Evolutionary conservation across 768 basidiomycete species (phyloP).

Genomic region (Xerocomellus amylosporus): DNA sequence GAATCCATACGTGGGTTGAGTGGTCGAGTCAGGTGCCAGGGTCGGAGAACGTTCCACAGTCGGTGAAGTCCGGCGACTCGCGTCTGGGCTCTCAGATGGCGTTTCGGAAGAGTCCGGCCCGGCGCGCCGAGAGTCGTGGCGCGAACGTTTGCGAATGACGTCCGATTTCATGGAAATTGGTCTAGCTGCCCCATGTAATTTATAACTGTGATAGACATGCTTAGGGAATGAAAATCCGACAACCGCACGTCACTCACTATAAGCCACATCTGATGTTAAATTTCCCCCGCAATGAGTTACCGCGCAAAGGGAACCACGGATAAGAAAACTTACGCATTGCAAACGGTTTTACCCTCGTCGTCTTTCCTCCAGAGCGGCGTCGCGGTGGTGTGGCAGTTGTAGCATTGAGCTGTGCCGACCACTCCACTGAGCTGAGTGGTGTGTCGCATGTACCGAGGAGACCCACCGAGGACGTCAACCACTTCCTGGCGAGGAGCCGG

Average conservation of each 20-base stretch:
- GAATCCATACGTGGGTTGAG: conserved; percentile 52
- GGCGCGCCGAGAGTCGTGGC: conserved; percentile 70
- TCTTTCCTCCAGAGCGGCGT: conserved; percentile 90
- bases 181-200: conserved; percentile 79
- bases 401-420: conserved; percentile 68
- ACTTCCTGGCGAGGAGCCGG: conserved; percentile 64
- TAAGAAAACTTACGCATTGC: conserved; percentile 76
- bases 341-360: conserved; percentile 87
- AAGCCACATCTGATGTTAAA: conserved; percentile 60
- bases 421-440: conserved; percentile 28
- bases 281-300: conserved; percentile 9
- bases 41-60: conserved; percentile 58
- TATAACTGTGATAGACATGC: conserved; percentile 46
- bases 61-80: conserved; percentile 72
- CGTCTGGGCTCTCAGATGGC: conserved; percentile 71
- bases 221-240: conserved; percentile 8
- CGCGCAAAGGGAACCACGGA: conserved; percentile 3
- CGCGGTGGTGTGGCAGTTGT: conserved; percentile 86
- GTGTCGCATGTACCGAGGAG: conserved; percentile 31
- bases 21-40: conserved; percentile 68
- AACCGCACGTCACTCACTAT: conserved; percentile 47
- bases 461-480: conserved; percentile 70
- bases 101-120: conserved; percentile 58
- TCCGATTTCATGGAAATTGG: conserved; percentile 93
- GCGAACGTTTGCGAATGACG: conserved; percentile 81